These are phyloP conservation scores for Ganoderma lucidum DNA, from an alignment of 1,284 basidiomycete genomes.

Conservation along the genomic window DNA sequence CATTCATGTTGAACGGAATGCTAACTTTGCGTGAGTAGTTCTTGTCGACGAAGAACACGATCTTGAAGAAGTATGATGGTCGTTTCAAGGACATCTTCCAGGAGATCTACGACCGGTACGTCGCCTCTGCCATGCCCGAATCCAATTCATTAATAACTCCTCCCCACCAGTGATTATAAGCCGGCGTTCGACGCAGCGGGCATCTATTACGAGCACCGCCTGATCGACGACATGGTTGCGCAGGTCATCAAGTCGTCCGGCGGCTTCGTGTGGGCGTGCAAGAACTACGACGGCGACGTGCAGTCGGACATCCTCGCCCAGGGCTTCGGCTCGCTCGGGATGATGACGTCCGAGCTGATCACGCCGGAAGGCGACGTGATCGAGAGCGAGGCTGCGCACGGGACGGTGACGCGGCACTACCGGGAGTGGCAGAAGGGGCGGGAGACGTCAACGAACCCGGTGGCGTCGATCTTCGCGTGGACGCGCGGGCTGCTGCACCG, in stretches of 20 bases:
- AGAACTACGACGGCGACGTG: conserved; percentile 98
- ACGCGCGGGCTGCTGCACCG: conserved; percentile 94
- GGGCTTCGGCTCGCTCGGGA: conserved; percentile 92
- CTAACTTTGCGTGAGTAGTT: conserved; percentile 57
- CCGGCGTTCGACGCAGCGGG: conserved; percentile 81
- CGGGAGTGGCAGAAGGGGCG: conserved; percentile 96
- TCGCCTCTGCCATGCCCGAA: conserved; percentile 12
- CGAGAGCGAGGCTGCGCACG: conserved; percentile 96
- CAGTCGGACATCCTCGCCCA: conserved; percentile 93
- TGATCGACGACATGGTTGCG: conserved; percentile 96
- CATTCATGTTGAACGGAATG: not conserved
- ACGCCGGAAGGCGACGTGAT: conserved; percentile 95
- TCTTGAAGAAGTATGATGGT: conserved; percentile 96
- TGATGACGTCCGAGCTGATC: conserved; percentile 98
- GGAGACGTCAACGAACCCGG: conserved; percentile 97
- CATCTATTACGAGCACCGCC: conserved; percentile 97
- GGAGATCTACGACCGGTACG: conserved; percentile 85
- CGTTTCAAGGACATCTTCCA: conserved; percentile 99
- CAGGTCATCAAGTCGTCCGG: conserved; percentile 97
- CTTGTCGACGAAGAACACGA: conserved; percentile 99
- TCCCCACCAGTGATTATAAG: conserved; percentile 73
- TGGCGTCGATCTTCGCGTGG: conserved; percentile 99
- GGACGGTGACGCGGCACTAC: conserved; percentile 94
- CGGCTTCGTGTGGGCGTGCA: conserved; percentile 97
- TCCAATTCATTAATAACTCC: not conserved